These are phyloP conservation scores for Ophiocordyceps sinensis DNA, from an alignment of 2,329 filamentous ascomycete genomes.

Conservation along the genomic window DNA sequence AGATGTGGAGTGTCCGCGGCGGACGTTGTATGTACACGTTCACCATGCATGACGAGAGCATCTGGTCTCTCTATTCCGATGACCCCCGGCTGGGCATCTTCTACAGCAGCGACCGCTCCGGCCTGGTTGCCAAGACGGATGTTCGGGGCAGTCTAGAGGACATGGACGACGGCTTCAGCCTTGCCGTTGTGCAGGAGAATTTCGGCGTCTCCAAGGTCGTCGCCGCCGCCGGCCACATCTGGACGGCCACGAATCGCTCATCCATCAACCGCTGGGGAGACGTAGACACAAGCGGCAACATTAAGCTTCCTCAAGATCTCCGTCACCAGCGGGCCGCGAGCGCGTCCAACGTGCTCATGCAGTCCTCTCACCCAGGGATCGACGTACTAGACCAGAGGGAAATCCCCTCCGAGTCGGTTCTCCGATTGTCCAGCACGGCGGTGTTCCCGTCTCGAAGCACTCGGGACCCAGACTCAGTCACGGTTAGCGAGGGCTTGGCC, in stretches of 20 bases:
- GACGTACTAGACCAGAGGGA: slow-evolving; percentile 36
- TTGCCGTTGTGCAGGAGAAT: slow-evolving; percentile 87
- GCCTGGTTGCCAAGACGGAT: slow-evolving; percentile 92
- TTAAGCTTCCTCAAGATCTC: slow-evolving; percentile 47
- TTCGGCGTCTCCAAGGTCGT: slow-evolving; percentile 60
- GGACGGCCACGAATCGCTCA: slow-evolving; percentile 80
- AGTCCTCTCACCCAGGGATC: slow-evolving; percentile 17
- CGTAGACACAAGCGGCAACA: slow-evolving; percentile 61
- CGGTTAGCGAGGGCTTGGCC: slow-evolving; percentile 25
- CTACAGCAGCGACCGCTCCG: slow-evolving; percentile 87
- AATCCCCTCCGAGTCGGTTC: slow-evolving; percentile 63
- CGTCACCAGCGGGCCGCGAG: slow-evolving; percentile 33
- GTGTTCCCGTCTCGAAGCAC: slow-evolving; percentile 48
- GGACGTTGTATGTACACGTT: slow-evolving; percentile 95
- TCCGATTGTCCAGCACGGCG: slow-evolving; percentile 75
- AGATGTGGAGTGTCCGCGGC: slow-evolving; percentile 92
- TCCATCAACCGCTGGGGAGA: slow-evolving; percentile 88
- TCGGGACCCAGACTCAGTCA: slow-evolving; percentile 41
- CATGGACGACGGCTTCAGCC: slow-evolving; percentile 75
- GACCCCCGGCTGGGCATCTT: slow-evolving; percentile 77
- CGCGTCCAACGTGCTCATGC: slow-evolving; percentile 18
- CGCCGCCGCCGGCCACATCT: slow-evolving; percentile 61
- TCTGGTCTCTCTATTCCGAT: slow-evolving; percentile 89
- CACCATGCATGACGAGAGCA: slow-evolving; percentile 97
- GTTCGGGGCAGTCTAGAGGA: slow-evolving; percentile 51